Conservation (phyloP, 306 rosid species). For the Lablab purpureus region DNA sequence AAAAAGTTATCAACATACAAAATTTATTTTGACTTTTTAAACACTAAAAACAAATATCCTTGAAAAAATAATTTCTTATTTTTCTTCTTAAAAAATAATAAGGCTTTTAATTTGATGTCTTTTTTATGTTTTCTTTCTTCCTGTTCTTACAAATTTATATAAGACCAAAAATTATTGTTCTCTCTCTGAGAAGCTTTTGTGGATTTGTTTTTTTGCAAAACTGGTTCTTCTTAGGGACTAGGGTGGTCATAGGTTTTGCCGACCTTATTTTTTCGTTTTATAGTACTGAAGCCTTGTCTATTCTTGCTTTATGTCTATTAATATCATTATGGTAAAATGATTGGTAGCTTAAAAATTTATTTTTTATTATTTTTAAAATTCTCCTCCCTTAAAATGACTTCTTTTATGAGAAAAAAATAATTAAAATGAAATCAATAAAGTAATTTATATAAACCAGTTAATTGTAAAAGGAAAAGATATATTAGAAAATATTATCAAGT, state of each 20-base stretch:
- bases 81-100: neutral
- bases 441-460: neutral
- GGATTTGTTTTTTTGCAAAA: neutral
- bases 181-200: neutral
- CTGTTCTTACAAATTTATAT: neutral
- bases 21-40: no score
- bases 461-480: neutral
- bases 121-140: neutral
- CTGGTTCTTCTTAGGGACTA: neutral
- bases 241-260: slow-evolving; percentile 35
- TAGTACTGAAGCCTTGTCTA: slow-evolving; percentile 36
- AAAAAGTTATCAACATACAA: no score
- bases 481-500: neutral
- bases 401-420: neutral
- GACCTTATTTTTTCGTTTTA: slow-evolving; percentile 4
- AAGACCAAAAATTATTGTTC: slow-evolving; percentile 27
- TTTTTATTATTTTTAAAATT: neutral
- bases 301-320: neutral
- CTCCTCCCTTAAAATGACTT: neutral
- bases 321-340: neutral
- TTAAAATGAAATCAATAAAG: neutral
- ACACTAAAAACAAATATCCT: no score
- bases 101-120: neutral
- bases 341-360: neutral
- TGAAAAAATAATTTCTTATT: neutral